phyloP scores from a whole-genome alignment of 257 asterid species.

The Lavandula angustifolia region DNA sequence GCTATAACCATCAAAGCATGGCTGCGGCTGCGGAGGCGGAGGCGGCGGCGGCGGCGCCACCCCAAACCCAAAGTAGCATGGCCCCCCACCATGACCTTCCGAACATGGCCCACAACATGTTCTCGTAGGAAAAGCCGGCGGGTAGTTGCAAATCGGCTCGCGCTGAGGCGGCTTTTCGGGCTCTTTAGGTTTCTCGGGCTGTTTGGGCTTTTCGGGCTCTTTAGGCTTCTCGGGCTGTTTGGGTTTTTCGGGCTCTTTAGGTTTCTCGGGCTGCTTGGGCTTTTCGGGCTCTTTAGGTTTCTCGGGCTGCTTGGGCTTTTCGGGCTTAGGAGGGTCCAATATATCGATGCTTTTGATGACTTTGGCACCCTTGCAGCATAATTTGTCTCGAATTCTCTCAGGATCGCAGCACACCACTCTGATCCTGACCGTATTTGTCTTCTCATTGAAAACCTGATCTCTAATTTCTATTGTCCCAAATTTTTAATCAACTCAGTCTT shows the following conservation, averaged over 20 bases:
- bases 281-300: slow-evolving; percentile 26
- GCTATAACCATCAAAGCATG: slow-evolving; percentile 34
- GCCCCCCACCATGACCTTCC: slow-evolving; percentile 53
- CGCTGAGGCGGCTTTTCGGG: slow-evolving; percentile 27
- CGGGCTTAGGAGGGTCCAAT: slow-evolving; percentile 38
- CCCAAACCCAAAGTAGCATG: slow-evolving; percentile 49
- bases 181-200: slow-evolving; percentile 21
- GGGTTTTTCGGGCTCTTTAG: slow-evolving; percentile 26
- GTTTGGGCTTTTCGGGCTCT: slow-evolving; percentile 30
- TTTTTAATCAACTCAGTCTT: slow-evolving; percentile 30
- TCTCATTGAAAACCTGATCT: slow-evolving; percentile 64
- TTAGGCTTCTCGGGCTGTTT: slow-evolving; percentile 2
- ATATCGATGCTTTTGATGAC: slow-evolving; percentile 69
- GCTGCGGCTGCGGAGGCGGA: slow-evolving; percentile 54
- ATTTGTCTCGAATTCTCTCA: slow-evolving; percentile 67
- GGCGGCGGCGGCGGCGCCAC: slow-evolving; percentile 51
- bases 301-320: slow-evolving; percentile 30
- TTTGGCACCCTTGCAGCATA: slow-evolving; percentile 59
- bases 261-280: slow-evolving; percentile 27
- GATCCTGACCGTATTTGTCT: slow-evolving; percentile 59
- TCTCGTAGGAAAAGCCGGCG: slow-evolving; percentile 35
- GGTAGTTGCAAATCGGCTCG: slow-evolving; percentile 24
- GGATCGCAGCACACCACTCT: slow-evolving; percentile 74
- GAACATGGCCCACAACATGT: slow-evolving; percentile 47
- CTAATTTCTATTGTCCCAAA: slow-evolving; percentile 63